phyloP scores from a whole-genome alignment of 441 rosid genomes.

The Populus hybrid region DNA sequence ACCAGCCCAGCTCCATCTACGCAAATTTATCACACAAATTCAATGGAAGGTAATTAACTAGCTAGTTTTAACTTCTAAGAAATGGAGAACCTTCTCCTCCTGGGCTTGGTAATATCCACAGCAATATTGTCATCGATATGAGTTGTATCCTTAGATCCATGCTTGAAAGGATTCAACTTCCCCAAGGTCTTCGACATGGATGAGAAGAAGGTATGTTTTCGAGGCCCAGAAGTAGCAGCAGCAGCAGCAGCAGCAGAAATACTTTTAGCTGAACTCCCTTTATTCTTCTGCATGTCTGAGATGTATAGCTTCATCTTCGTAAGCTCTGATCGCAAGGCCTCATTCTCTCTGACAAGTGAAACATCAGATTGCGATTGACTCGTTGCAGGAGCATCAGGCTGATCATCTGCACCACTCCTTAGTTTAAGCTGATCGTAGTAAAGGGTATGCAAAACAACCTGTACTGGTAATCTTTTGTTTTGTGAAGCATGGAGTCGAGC shows the following conservation, averaged over 20 bases:
- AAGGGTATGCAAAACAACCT: constrained; percentile 62
- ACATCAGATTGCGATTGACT: constrained; percentile 56
- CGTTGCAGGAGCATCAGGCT: constrained; percentile 40
- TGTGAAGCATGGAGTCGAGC: too few species aligned
- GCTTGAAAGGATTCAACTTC: constrained; percentile 75
- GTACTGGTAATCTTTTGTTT: constrained; percentile 53
- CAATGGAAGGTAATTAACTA: neutral
- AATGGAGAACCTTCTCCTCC: neutral
- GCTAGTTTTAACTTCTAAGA: neutral
- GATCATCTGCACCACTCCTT: constrained; percentile 52
- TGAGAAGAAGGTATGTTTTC: constrained; percentile 57
- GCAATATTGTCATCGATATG: neutral
- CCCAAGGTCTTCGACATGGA: constrained; percentile 80
- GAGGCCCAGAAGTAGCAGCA: constrained; percentile 9
- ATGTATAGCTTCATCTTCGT: constrained; percentile 74
- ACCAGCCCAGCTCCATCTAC: neutral
- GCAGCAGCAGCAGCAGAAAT: neutral
- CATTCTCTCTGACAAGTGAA: constrained; percentile 70
- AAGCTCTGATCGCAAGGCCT: constrained; percentile 67
- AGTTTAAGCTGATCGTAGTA: constrained; percentile 73
- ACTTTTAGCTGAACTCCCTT: constrained; percentile 21
- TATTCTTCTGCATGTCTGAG: constrained; percentile 49
- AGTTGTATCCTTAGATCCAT: constrained; percentile 73
- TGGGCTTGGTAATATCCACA: neutral
- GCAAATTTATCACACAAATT: neutral